Conservation (phyloP, 2,329 filamentous ascomycete species). For the Aspergillus pseudonomiae region DNA sequence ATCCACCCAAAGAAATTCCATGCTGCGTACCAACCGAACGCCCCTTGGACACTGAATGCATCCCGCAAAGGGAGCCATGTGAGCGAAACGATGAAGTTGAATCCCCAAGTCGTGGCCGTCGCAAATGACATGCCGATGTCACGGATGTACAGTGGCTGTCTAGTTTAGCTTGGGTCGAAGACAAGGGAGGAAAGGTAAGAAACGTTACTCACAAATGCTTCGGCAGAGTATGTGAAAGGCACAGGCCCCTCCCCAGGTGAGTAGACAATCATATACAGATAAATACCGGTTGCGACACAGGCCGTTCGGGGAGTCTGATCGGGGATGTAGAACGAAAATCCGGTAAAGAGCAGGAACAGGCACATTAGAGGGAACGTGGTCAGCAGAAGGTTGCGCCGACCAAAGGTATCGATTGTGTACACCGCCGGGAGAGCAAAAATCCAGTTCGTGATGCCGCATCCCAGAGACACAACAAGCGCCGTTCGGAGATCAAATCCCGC, state of each 20-base stretch:
- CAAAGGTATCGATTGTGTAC: constrained; percentile 70
- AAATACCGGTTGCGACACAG: constrained; percentile 48
- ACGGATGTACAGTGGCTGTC: constrained; percentile 63
- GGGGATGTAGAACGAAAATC: constrained; percentile 57
- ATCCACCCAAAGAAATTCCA: constrained; percentile 48
- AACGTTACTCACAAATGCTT: constrained; percentile 50
- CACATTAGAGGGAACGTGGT: constrained; percentile 68
- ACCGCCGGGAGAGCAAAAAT: constrained; percentile 65
- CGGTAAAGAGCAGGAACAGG: constrained; percentile 54
- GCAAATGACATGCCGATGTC: constrained; percentile 64
- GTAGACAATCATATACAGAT: constrained; percentile 49
- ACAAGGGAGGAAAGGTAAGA: neutral
- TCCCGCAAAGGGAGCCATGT: constrained; percentile 56
- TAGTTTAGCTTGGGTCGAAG: constrained; percentile 15
- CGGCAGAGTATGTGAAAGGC: constrained; percentile 68
- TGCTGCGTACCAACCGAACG: constrained; percentile 54
- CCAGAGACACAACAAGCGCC: constrained; percentile 61
- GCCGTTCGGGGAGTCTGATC: constrained; percentile 40
- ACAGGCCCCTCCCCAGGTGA: constrained; percentile 65
- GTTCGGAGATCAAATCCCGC: constrained; percentile 47
- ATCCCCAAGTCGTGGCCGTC: constrained; percentile 65
- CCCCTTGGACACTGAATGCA: constrained; percentile 55
- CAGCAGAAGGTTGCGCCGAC: constrained; percentile 65
- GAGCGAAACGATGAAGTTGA: constrained; percentile 57
- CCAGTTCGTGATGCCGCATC: constrained; percentile 66